Evolutionary conservation across 2,329 filamentous ascomycete species (phyloP).

Genomic region (Paraconiothyrium sp.): DNA sequence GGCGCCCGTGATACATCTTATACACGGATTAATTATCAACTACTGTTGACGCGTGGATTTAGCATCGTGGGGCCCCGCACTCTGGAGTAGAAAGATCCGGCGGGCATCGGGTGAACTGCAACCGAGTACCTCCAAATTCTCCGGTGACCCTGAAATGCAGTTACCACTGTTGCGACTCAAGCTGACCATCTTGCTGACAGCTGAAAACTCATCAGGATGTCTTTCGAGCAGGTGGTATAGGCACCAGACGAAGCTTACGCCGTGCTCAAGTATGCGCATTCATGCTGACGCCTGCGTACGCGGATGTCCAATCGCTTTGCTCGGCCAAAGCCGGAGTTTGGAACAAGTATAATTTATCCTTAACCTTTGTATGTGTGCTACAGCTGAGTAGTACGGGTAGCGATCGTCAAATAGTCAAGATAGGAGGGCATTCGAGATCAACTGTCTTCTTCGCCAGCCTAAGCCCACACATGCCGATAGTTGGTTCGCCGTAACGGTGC

Average conservation of each 20-base stretch:
- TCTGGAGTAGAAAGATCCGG: background rate
- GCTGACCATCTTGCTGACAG: background rate
- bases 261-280: background rate
- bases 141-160: background rate
- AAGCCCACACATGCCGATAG: background rate
- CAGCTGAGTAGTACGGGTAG: too few relatives aligned
- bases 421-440: too few relatives aligned
- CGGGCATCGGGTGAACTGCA: slow-evolving; percentile 6
- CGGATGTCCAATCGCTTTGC: too few relatives aligned
- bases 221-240: background rate
- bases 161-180: background rate
- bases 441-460: background rate
- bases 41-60: background rate
- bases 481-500: background rate
- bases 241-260: background rate
- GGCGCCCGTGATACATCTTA: background rate
- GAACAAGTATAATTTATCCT: background rate
- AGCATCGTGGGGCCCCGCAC: slow-evolving; percentile 7
- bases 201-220: background rate
- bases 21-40: background rate
- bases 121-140: background rate
- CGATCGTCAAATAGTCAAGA: too few relatives aligned
- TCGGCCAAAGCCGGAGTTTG: background rate
- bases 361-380: too few relatives aligned
- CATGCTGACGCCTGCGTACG: background rate